phyloP scores from a whole-genome alignment of 495 filamentous ascomycete species.

The Paragyromitra xinjiangensis region DNA sequence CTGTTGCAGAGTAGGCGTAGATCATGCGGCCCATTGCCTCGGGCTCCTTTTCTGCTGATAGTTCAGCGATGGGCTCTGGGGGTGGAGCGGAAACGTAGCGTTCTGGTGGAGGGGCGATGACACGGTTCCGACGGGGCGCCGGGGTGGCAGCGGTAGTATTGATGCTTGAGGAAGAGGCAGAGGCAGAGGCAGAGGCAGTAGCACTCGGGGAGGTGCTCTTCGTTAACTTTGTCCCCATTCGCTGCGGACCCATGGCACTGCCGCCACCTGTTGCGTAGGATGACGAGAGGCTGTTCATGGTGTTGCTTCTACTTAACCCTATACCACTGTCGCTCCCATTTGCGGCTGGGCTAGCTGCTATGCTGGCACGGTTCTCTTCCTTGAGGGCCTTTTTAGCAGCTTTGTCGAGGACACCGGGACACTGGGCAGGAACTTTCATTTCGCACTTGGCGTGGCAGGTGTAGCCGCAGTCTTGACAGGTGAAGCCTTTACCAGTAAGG shows the following conservation, averaged over 20 bases:
- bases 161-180: constrained; percentile 50
- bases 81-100: constrained; percentile 76
- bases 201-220: constrained; percentile 39
- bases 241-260: constrained; percentile 22
- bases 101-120: constrained; percentile 86
- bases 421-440: constrained; percentile 96
- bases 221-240: constrained; percentile 39
- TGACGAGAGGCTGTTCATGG: constrained; percentile 91
- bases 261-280: constrained; percentile 73
- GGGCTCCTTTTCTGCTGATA: constrained; percentile 62
- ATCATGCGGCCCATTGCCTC: constrained; percentile 79
- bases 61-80: constrained; percentile 57
- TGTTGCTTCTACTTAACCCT: constrained; percentile 77
- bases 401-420: constrained; percentile 79
- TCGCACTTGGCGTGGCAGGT: constrained; percentile 99
- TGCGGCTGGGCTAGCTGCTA: constrained; percentile 21
- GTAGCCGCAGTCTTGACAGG: constrained; percentile 94
- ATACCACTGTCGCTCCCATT: constrained; percentile 58
- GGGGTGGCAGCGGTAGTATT: constrained; percentile 40
- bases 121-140: constrained; percentile 65
- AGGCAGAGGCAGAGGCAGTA: constrained; percentile 30
- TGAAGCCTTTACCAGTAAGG: constrained; percentile 86
- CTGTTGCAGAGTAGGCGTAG: constrained; percentile 81
- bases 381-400: constrained; percentile 95
- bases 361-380: constrained; percentile 65